phyloP scores from a whole-genome alignment of 139 green algal species.

The Chlorella sp. region DNA sequence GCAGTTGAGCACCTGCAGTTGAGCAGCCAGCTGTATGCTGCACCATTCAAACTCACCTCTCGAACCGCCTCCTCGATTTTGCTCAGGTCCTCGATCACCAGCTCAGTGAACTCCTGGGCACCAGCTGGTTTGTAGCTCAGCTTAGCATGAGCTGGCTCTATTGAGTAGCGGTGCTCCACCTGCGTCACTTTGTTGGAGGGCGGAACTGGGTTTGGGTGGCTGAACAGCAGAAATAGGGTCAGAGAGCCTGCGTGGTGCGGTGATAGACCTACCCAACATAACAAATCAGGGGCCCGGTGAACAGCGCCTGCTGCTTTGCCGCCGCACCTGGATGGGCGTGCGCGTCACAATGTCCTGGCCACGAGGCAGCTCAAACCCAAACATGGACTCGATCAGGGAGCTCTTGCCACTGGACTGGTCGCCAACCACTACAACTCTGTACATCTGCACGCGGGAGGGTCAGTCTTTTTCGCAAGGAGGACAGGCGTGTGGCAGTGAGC shows the following conservation, averaged over 20 bases:
- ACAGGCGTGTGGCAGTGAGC: too few species aligned
- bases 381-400: background rate
- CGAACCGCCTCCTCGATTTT: background rate
- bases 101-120: background rate
- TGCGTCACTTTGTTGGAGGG: too few species aligned
- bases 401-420: slow-evolving; percentile 7
- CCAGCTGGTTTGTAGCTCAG: background rate
- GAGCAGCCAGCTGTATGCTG: too few species aligned
- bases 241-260: too few species aligned
- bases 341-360: slow-evolving; percentile 4
- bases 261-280: too few species aligned
- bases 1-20: too few species aligned
- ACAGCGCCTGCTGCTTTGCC: too few species aligned
- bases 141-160: background rate
- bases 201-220: too few species aligned
- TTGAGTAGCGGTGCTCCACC: background rate
- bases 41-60: too few species aligned
- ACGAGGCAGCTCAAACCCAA: background rate
- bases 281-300: too few species aligned
- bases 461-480: too few species aligned
- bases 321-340: background rate
- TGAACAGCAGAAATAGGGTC: too few species aligned
- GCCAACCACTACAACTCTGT: background rate
- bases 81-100: background rate
- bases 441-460: background rate